A percentile compares a stretch with the other conserved stretches of the same genome.
These are phyloP conservation scores for Emmonsiellopsis sp. DNA, from an alignment of 2,329 filamentous ascomycete species.

Conservation along the genomic window DNA sequence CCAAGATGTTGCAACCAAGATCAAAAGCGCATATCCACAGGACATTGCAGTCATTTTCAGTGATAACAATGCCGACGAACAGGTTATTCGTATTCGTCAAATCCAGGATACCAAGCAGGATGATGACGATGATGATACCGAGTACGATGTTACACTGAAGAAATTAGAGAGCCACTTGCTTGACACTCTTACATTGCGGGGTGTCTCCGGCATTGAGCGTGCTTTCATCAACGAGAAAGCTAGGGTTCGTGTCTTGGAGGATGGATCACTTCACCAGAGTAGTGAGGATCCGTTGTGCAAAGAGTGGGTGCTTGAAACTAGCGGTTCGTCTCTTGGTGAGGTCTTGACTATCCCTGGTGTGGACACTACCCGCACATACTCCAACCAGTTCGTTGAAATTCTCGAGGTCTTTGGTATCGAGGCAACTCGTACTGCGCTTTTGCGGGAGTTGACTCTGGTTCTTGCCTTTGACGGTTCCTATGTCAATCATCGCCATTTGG, in stretches of 20 bases:
- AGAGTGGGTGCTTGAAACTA: constrained; percentile 95
- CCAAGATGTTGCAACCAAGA: constrained; percentile 77
- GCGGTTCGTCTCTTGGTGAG: constrained; percentile 73
- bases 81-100: constrained; percentile 85
- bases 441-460: constrained; percentile 83
- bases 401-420: constrained; percentile 95
- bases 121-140: constrained; percentile 62
- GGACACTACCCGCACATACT: constrained; percentile 75
- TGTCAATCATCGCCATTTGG: constrained; percentile 96
- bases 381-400: constrained; percentile 92
- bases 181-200: constrained; percentile 81
- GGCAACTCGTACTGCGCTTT: constrained; percentile 74
- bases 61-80: constrained; percentile 93
- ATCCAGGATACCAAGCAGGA: constrained; percentile 61
- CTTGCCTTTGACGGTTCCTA: constrained; percentile 98
- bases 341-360: constrained; percentile 83
- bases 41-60: constrained; percentile 92
- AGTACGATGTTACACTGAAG: constrained; percentile 90
- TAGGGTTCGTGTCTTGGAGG: constrained; percentile 54
- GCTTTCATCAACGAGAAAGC: constrained; percentile 84
- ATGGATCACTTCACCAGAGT: constrained; percentile 64
- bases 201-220: constrained; percentile 77
- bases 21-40: constrained; percentile 77
- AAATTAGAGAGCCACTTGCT: constrained; percentile 84
- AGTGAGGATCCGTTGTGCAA: constrained; percentile 68